Evolutionary conservation across 2,329 filamentous ascomycete genomes (phyloP).

Genomic region (Bipolaris oryzae): DNA sequence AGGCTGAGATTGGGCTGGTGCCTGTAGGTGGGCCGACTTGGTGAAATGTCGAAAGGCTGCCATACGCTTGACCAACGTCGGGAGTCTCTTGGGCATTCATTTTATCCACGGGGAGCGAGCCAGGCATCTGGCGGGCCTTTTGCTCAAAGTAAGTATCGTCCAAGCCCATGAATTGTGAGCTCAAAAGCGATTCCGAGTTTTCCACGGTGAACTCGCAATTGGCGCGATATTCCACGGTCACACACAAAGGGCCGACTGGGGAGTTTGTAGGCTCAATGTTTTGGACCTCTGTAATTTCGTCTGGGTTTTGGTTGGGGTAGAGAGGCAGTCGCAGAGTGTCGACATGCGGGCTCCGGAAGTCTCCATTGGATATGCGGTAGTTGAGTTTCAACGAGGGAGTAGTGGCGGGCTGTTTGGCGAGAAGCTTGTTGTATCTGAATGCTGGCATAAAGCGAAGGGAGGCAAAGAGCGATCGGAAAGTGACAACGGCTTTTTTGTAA

Average conservation of each 20-base stretch:
- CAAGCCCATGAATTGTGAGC: slow-evolving; percentile 89
- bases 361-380: slow-evolving; percentile 76
- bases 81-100: slow-evolving; percentile 53
- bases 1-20: slow-evolving; percentile 83
- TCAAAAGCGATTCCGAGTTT: slow-evolving; percentile 86
- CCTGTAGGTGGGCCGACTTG: slow-evolving; percentile 75
- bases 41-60: slow-evolving; percentile 87
- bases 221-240: slow-evolving; percentile 81
- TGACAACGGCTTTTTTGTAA: slow-evolving; percentile 96
- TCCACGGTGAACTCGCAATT: slow-evolving; percentile 92
- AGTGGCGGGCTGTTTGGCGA: slow-evolving; percentile 71
- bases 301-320: slow-evolving; percentile 58
- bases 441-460: slow-evolving; percentile 82
- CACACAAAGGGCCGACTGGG: slow-evolving; percentile 81
- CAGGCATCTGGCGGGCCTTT: slow-evolving; percentile 68
- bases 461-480: slow-evolving; percentile 87
- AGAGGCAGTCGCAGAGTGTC: slow-evolving; percentile 77
- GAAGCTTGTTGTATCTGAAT: slow-evolving; percentile 80
- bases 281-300: slow-evolving; percentile 69
- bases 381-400: slow-evolving; percentile 71
- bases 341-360: slow-evolving; percentile 57
- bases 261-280: slow-evolving; percentile 84
- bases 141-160: slow-evolving; percentile 88
- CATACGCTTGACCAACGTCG: slow-evolving; percentile 81
- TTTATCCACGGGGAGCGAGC: slow-evolving; percentile 74